Base-by-base conservation (phyloP, 2,329 filamentous ascomycete genomes). In the Polytolypa hystricis region DNA sequence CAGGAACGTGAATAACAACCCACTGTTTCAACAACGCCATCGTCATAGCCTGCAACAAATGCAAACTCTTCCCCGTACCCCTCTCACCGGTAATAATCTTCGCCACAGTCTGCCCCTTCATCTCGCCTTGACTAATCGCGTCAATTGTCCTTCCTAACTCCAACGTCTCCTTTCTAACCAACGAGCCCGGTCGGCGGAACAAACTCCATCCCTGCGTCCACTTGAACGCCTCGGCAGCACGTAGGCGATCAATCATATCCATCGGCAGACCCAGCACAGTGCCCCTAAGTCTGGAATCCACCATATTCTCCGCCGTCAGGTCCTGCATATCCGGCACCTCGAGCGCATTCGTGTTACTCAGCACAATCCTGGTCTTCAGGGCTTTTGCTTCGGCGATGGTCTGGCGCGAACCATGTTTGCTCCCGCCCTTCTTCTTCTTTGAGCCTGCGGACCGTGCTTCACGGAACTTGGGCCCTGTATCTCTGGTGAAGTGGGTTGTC, bases 291-390 rank as follows among this genome's bases (percentile, higher is more conserved):
- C 67, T 65, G 19, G 64, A 60, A 37, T 71, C 64, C 12, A 70
- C 58, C 61, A 80, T 64, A 29, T 69, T 72, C 43, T 71, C 65
- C 7, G 61, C 55, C 9, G 62, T 69, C 37, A 93, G 54, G 33
- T 79, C 71, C 41, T 70, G 62, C 47, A 93, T 67, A 8, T 76
- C 81, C 16, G 67, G 55, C 5, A 96, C 81, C 41, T 80, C 75
- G 25, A 95, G 66, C 33, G 91, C 91, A 63, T 94, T 96, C 60
- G 84, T 82, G 65, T 96, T 98, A 68, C 81, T 89, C 42, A 98
- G 76, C 41, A 93, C 78, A 52, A 98, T 84, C 48, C 84, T 78
- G 67, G 93, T 94, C 47, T 86, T 79, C 55, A 84, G 69, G 18
- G 84, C 83, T 64, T 86, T 93, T 47, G 87, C 77, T 69, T 95